phyloP scores from a whole-genome alignment of 2,329 filamentous ascomycete species.

The Pseudogymnoascus sp. region DNA sequence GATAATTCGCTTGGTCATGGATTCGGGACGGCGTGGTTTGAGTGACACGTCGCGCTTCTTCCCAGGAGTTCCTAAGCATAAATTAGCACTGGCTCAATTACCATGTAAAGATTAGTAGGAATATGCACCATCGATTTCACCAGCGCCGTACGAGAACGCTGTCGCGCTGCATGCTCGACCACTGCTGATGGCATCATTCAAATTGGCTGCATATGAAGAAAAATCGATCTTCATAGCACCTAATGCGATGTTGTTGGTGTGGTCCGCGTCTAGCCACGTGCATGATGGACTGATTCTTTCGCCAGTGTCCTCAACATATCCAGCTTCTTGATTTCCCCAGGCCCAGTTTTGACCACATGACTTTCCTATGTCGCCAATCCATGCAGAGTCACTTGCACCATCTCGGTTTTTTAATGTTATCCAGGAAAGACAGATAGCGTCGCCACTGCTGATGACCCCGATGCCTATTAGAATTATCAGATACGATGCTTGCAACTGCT shows the following conservation, averaged over 20 bases:
- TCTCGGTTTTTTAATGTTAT: conserved; percentile 1
- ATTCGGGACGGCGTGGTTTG: not conserved
- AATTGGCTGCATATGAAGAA: not conserved
- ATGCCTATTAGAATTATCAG: not conserved
- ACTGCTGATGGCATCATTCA: not conserved
- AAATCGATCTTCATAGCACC: not conserved
- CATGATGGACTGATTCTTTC: not conserved
- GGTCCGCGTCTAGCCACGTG: not conserved
- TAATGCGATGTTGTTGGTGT: not conserved
- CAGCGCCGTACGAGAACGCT: not conserved
- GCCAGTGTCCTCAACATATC: not conserved
- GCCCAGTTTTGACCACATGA: not conserved
- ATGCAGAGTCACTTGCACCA: not conserved
- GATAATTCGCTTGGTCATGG: not conserved
- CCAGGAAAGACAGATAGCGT: not conserved
- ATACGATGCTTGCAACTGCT: not conserved
- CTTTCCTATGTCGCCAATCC: not conserved
- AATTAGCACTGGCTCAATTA: not conserved
- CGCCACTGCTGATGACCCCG: not conserved
- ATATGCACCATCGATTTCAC: not conserved
- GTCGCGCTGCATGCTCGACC: not conserved
- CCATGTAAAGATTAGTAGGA: not conserved
- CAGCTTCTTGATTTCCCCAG: not conserved
- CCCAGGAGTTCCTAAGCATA: not conserved
- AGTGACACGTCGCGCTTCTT: not conserved